Percentiles rank a stretch among this genome's conserved stretches.
phyloP scores from a whole-genome alignment of 371 early-diverging fungal genomes.

The Mucor irregularis region DNA sequence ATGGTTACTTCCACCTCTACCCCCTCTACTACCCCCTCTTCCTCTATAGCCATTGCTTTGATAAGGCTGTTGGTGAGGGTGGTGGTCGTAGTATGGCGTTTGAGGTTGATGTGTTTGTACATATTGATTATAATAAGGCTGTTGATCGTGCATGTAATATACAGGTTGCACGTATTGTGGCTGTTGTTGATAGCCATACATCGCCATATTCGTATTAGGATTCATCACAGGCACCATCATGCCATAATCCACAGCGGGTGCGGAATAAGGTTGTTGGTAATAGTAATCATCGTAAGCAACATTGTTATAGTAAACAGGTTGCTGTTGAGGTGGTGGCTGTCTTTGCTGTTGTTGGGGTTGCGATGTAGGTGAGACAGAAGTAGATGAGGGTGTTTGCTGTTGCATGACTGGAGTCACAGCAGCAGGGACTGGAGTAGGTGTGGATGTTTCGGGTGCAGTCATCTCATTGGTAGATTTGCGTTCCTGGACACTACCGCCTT shows the following conservation, averaged over 20 bases:
- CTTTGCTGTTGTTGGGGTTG: not conserved
- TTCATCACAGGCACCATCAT: slow-evolving; percentile 19
- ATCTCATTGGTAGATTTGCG: too few species aligned
- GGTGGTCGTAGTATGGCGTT: not conserved
- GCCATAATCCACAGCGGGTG: slow-evolving; percentile 7
- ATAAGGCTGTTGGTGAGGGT: not conserved
- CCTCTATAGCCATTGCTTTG: not conserved
- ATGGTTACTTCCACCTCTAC: not conserved
- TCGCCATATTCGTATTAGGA: slow-evolving; percentile 14
- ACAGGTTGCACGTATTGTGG: slow-evolving; percentile 20
- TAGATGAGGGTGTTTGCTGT: not conserved
- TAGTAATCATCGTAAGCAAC: slow-evolving; percentile 16
- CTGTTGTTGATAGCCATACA: slow-evolving; percentile 14
- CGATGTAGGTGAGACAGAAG: not conserved
- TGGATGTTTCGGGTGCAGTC: too few species aligned
- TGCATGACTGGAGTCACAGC: too few species aligned
- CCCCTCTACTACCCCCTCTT: slow-evolving; percentile 1
- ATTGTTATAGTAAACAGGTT: not conserved
- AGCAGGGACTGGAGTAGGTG: too few species aligned
- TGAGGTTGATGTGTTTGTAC: slow-evolving; percentile 13
- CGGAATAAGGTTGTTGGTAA: slow-evolving; percentile 3
- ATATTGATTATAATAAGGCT: slow-evolving; percentile 15
- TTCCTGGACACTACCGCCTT: too few species aligned
- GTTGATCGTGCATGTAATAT: slow-evolving; percentile 15
- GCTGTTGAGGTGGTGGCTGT: not conserved